These are phyloP conservation scores for Kazachstania viticola DNA, from an alignment of 805 yeast genomes.

Conservation along the genomic window DNA sequence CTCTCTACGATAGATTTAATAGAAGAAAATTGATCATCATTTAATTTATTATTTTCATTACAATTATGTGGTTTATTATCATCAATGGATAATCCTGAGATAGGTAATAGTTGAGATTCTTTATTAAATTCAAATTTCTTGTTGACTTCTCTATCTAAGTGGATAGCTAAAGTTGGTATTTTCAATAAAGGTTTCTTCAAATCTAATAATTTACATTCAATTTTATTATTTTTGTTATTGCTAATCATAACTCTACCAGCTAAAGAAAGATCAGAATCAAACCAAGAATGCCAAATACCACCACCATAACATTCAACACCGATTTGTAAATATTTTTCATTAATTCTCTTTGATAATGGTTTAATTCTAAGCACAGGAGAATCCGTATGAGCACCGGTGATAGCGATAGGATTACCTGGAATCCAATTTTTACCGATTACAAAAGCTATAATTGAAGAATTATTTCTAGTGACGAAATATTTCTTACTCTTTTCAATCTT, in stretches of 20 bases:
- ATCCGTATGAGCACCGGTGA: slow-evolving; percentile 94
- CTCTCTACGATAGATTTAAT: slow-evolving; percentile 55
- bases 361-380: slow-evolving; percentile 83
- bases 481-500: slow-evolving; percentile 43
- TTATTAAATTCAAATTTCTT: slow-evolving; percentile 78
- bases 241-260: slow-evolving; percentile 84
- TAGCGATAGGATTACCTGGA: slow-evolving; percentile 74
- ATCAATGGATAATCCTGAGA: slow-evolving; percentile 52
- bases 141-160: slow-evolving; percentile 67
- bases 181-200: slow-evolving; percentile 75
- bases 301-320: slow-evolving; percentile 96
- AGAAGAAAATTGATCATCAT: slow-evolving; percentile 49
- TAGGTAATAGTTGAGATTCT: slow-evolving; percentile 77
- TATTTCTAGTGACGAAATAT: slow-evolving; percentile 83
- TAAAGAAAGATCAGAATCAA: slow-evolving; percentile 80
- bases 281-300: slow-evolving; percentile 94
- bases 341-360: slow-evolving; percentile 62
- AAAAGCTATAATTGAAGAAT: slow-evolving; percentile 81
- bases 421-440: slow-evolving; percentile 61
- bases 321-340: slow-evolving; percentile 73
- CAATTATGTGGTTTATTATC: slow-evolving; percentile 11
- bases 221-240: slow-evolving; percentile 34
- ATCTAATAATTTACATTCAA: slow-evolving; percentile 59
- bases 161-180: slow-evolving; percentile 92
- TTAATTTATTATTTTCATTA: slow-evolving; percentile 29